Conservation (phyloP, 192 early-diverging fungal genomes). For the Borealophlyctis nickersoniae region DNA sequence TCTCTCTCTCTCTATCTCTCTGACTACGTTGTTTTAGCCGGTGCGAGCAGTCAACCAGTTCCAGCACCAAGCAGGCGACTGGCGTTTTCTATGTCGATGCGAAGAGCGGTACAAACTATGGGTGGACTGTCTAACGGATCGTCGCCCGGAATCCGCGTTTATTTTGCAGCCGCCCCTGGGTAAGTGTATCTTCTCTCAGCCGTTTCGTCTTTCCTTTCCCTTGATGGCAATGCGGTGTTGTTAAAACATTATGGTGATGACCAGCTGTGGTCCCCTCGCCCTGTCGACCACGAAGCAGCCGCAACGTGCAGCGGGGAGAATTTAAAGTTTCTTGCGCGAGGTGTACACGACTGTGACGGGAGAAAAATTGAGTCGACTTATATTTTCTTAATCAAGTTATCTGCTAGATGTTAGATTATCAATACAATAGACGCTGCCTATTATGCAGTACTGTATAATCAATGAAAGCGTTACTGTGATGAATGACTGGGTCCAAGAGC, state of each 20-base stretch:
- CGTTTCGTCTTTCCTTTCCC: not conserved
- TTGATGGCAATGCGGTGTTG: not conserved
- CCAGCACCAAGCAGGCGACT: not conserved
- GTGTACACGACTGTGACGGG: too few species aligned
- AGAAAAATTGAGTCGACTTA: too few species aligned
- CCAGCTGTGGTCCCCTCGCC: not conserved
- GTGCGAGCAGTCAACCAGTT: not conserved
- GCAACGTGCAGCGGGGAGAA: too few species aligned
- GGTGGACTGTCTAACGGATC: not conserved
- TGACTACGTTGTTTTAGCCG: not conserved
- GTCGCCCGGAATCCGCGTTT: not conserved
- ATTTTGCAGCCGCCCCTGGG: not conserved
- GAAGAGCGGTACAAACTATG: not conserved
- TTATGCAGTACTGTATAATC: too few species aligned
- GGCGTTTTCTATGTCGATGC: not conserved
- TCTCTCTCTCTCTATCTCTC: not conserved
- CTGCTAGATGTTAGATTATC: too few species aligned
- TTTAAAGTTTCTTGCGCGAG: too few species aligned
- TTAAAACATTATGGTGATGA: not conserved
- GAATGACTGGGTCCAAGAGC: too few species aligned
- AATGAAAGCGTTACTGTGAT: too few species aligned
- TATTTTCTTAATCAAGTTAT: too few species aligned
- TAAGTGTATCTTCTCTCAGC: not conserved
- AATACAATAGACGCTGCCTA: too few species aligned
- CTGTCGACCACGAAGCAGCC: slow-evolving; percentile 1